A percentile compares a stretch with the other conserved stretches of the same genome.
Evolutionary conservation across 805 yeast genomes (phyloP).

Genomic region (Cyberlindnera samutprakarnensis): DNA sequence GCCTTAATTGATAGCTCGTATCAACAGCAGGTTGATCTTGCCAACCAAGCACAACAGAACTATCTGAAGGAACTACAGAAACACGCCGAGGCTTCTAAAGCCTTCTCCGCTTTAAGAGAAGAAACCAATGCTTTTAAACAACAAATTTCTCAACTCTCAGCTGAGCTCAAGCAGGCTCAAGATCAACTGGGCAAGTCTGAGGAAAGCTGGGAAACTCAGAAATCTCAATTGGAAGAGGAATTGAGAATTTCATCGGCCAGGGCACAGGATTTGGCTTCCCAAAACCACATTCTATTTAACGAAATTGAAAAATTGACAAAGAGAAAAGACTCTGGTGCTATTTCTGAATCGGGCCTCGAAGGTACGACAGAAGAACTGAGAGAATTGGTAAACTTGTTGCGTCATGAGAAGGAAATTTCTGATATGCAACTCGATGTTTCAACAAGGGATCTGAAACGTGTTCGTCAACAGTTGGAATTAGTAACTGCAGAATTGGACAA

Average conservation of each 20-base stretch:
- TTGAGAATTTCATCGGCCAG: constrained; percentile 37
- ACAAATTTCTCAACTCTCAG: constrained; percentile 18
- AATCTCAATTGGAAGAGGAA: constrained; percentile 36
- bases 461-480: constrained; percentile 42
- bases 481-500: constrained; percentile 43
- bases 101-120: constrained; percentile 32
- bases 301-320: constrained; percentile 46
- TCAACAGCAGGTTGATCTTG: constrained; percentile 37
- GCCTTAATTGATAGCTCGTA: constrained; percentile 28
- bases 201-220: constrained; percentile 40
- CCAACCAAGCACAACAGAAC: constrained; percentile 42
- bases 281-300: constrained; percentile 58
- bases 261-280: constrained; percentile 52
- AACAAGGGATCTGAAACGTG: constrained; percentile 44
- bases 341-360: constrained; percentile 3
- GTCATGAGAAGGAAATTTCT: constrained; percentile 68
- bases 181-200: constrained; percentile 29
- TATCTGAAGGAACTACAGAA: constrained; percentile 49
- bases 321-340: constrained; percentile 3
- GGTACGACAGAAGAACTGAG: constrained; percentile 28
- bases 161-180: constrained; percentile 25
- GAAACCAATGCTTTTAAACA: constrained; percentile 26
- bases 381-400: constrained; percentile 53
- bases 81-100: constrained; percentile 43
- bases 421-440: constrained; percentile 49